Base-by-base conservation (phyloP, 176 grass and related monocot species). In the Lolium rigidum region DNA sequence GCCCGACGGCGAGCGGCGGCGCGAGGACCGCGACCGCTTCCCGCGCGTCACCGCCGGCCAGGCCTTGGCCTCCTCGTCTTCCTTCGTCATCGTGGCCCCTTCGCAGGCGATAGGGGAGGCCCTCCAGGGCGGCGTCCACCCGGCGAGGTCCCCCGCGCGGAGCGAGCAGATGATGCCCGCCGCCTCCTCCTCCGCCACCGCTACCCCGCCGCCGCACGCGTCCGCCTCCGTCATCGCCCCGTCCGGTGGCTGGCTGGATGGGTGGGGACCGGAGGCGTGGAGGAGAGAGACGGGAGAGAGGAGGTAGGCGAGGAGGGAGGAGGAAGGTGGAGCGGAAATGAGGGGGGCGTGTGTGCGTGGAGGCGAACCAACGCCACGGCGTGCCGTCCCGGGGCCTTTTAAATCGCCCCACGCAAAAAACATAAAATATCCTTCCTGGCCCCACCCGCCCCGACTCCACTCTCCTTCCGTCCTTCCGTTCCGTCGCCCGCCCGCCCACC, bases 141-240 rank as follows among this genome's bases (percentile, higher is more conserved):
- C 91, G 24, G 75, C 87, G 54, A 93, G 76, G 85, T 90, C 70
- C 0, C 70, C 81, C 13, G 15, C 83, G 20, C 84, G 87, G 6
- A 90, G 62, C 20, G 80, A 89, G 84, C 87, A 83, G 81, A 84
- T 81, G 87, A 69, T 83, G 80, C 70, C 90, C 13, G 90, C 90
- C 1, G 90, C 90, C 26, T 50, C 70, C 5, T 46, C 70, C 21
- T 41, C 78, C 57, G 31, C 31, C 31, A 2, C 31, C 31, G 31
- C 31, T 2, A 35, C 1, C 31, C 31, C 31, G 31, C 49, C 65
- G n/a, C 41, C 43, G 2, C 11, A 52, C 5, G 49, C 16, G 10
- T 88, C 89, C 0, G 28, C 43, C 17, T 82, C 82, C 1, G 63
- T 41, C 86, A 88, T 88, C 77, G 28, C 17, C n/a, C n/a, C n/a